A percentile compares a stretch with the other conserved stretches of the same genome.
phyloP scores from a whole-genome alignment of 2,329 filamentous ascomycete genomes.

The Stemphylium lycopersici region DNA sequence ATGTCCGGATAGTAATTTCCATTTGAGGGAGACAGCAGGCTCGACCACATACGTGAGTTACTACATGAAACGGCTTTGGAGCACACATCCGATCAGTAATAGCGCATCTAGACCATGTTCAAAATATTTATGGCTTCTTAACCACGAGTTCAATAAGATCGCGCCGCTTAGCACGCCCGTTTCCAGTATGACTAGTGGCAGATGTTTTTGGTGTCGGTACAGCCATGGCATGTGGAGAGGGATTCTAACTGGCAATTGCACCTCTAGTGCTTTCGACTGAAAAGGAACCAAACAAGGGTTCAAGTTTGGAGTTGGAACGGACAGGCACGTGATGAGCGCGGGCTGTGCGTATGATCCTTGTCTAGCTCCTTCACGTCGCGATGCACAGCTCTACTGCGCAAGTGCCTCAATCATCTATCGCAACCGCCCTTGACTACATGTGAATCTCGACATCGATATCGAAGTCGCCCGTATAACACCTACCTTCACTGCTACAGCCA shows the following conservation, averaged over 20 bases:
- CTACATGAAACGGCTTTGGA: no score
- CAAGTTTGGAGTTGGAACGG: neutral
- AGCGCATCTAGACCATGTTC: no score
- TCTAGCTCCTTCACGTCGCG: conserved; percentile 27
- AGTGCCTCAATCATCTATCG: conserved; percentile 3
- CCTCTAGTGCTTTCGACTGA: neutral
- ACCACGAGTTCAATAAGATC: no score
- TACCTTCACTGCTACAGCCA: neutral
- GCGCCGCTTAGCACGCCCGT: no score
- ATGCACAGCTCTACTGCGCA: conserved; percentile 9
- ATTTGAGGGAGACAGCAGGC: neutral
- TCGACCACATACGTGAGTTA: neutral
- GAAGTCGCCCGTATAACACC: neutral
- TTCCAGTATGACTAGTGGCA: no score
- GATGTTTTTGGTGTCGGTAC: no score
- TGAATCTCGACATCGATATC: neutral
- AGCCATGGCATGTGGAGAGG: no score
- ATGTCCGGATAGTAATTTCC: neutral
- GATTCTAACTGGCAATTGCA: neutral
- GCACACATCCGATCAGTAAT: no score
- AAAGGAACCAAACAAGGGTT: neutral
- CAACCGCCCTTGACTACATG: conserved; percentile 6
- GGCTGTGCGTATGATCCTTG: conserved; percentile 18
- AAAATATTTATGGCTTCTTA: no score
- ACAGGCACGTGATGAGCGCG: conserved; percentile 8